Base-by-base conservation (phyloP, 345 rosid species). In the Bruguiera sexangula region DNA sequence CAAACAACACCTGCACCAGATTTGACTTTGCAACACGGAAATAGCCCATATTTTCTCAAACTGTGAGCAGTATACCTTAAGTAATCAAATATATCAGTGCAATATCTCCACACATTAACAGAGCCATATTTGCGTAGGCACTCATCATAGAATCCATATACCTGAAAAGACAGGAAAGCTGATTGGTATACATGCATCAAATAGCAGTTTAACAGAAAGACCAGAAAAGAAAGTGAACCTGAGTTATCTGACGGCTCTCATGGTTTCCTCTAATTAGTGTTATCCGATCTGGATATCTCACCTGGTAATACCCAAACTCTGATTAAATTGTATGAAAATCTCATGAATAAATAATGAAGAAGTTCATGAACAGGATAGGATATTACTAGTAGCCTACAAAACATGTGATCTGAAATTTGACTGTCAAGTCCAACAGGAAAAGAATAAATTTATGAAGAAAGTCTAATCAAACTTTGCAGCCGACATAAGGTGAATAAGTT, bases 31-130 rank as follows among this genome's bases (percentile, higher is more conserved):
- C 32, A 21, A 36, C 56, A 53, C 7, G 31, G 8, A 16, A 5
- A 32, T 20, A 15, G 61, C 18, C 55, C 27, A 9, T 5, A 16
- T 66, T 60, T 66, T 27, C 32, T 10, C 13, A 30, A 20, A 70
- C 37, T 27, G 58, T 58, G 60, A 72, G 36, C 29, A 22, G 34
- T 82, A 66, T 77, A 92, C 98, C 99, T 96, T 73, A 96, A 74
- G 76, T 96, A 96, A 85, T 92, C 98, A 79, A 92, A 96, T 76
- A 96, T 85, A 71, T 92, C 96, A 1, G 96, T 96, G 87, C 98
- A 96, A 75, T 96, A 96, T 90, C 96, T 86, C 98, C 99, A 96
- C 62, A 96, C 99, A 84, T 90, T 96, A 37, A 85, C 95, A 57
- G 95, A 90, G 70, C 99, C 98, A 70, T 96, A 96, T 76, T 92